Evolutionary conservation across 208 protist species (phyloP).

Genomic region (Crithidia acanthocephali): DNA sequence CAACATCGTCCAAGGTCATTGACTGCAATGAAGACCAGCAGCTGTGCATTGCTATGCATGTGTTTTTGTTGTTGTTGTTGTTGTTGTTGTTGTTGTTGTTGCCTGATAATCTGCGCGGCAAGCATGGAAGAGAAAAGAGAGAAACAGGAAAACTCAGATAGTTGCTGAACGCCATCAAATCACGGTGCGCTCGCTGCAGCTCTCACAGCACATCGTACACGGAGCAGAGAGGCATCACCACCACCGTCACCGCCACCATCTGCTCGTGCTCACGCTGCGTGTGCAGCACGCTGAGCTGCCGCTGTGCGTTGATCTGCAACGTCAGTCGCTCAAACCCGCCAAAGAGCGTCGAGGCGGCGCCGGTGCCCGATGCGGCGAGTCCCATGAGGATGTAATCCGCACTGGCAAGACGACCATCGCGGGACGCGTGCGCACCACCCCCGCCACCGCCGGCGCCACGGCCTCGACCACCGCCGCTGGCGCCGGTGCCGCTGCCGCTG

Average conservation of each 20-base stretch:
- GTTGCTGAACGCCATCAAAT: too few species aligned
- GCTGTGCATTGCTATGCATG: too few species aligned
- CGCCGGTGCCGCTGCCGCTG: slow-evolving; percentile 7
- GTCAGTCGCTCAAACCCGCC: slow-evolving; percentile 79
- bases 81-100: too few species aligned
- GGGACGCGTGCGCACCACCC: slow-evolving; percentile 6
- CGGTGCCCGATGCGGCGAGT: slow-evolving; percentile 20
- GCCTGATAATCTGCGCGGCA: background rate
- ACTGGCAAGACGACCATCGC: slow-evolving; percentile 64
- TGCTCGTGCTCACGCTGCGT: slow-evolving; percentile 61
- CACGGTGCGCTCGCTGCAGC: too few species aligned
- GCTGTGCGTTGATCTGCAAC: slow-evolving; percentile 71
- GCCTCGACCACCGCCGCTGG: background rate
- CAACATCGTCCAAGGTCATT: too few species aligned
- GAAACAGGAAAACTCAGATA: too few species aligned
- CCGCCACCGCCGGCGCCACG: background rate
- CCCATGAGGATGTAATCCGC: slow-evolving; percentile 31
- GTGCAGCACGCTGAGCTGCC: slow-evolving; percentile 80
- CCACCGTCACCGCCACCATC: slow-evolving; percentile 71
- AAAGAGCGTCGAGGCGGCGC: slow-evolving; percentile 18
- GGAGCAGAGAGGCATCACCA: slow-evolving; percentile 58
- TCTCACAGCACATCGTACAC: slow-evolving; percentile 25
- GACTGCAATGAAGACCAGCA: too few species aligned
- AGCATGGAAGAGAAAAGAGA: too few species aligned
- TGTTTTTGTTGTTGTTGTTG: too few species aligned